Conservation (phyloP, 768 basidiomycete species). For the Leccinum subtestaceum region DNA sequence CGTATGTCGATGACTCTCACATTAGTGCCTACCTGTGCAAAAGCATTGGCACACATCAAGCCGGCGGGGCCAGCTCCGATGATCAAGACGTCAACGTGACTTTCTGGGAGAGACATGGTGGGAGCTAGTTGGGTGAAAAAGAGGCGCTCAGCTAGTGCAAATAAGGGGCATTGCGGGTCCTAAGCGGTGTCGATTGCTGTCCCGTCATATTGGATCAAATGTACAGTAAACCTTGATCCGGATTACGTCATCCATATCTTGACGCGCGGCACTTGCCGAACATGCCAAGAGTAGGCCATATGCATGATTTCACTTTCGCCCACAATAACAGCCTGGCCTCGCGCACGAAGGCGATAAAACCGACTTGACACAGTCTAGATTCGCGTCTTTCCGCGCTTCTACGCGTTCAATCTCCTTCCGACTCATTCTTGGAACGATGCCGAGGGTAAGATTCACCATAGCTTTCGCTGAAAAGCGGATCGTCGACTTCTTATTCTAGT, state of each 20-base stretch:
- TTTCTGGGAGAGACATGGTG: conserved; percentile 23
- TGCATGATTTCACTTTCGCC: no score
- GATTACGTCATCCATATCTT: background rate
- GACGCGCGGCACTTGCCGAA: background rate
- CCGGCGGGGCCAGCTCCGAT: conserved; percentile 44
- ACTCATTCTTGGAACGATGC: background rate
- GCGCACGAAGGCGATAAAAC: background rate
- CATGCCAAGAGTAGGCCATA: no score
- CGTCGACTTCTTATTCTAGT: background rate
- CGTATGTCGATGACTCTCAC: conserved; percentile 39
- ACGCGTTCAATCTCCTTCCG: background rate
- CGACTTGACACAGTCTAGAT: background rate
- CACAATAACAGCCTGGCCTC: no score
- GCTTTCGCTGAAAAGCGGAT: background rate
- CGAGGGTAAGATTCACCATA: background rate
- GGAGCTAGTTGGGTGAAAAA: background rate
- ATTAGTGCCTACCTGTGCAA: conserved; percentile 35
- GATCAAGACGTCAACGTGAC: conserved; percentile 37
- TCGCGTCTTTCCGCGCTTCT: background rate
- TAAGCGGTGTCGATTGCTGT: background rate
- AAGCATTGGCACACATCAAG: conserved; percentile 42
- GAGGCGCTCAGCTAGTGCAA: background rate
- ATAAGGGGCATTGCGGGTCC: background rate
- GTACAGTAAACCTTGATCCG: background rate
- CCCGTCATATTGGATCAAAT: background rate